phyloP scores from a whole-genome alignment of 2,329 filamentous ascomycete genomes.

The Botrytis elliptica region DNA sequence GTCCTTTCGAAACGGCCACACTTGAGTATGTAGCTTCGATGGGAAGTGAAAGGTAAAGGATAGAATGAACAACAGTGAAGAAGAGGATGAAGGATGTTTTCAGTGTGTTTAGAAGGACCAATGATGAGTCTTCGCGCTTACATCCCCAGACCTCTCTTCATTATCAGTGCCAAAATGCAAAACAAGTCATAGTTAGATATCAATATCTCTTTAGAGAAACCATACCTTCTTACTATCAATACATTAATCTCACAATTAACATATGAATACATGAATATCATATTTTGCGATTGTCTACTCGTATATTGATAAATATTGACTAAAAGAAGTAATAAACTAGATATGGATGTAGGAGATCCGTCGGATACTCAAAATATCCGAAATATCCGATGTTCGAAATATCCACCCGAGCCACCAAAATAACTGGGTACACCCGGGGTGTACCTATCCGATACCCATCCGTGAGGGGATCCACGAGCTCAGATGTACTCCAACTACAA shows the following conservation, averaged over 20 bases:
- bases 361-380: too few relatives aligned
- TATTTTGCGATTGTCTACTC: not conserved
- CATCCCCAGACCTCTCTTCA: not conserved
- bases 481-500: not conserved
- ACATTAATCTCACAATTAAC: not conserved
- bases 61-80: not conserved
- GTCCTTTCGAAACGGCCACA: not conserved
- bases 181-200: not conserved
- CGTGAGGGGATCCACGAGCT: not conserved
- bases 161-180: not conserved
- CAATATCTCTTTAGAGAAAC: not conserved
- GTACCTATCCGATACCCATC: not conserved
- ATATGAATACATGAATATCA: rapidly evolving
- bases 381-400: not conserved
- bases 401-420: not conserved
- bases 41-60: not conserved
- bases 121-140: not conserved
- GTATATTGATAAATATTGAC: not conserved
- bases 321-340: not conserved
- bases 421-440: too few relatives aligned
- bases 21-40: not conserved
- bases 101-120: not conserved
- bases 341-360: too few relatives aligned
- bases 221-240: not conserved
- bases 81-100: not conserved